A percentile compares a stretch with the other conserved stretches of the same genome.
Evolutionary conservation across 371 early-diverging fungal species (phyloP).

Genomic region (Mucor irregularis): DNA sequence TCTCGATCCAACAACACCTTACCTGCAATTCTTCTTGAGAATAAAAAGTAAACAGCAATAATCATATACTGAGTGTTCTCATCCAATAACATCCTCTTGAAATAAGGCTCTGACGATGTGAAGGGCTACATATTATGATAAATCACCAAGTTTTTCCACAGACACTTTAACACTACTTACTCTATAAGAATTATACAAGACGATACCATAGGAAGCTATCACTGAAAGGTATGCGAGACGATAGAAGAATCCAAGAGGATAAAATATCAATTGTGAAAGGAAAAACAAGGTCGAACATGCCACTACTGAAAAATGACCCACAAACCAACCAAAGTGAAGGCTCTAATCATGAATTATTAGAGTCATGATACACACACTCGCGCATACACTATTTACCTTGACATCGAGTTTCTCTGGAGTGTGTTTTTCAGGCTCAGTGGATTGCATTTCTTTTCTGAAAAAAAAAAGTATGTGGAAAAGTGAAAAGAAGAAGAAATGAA

Average conservation of each 20-base stretch:
- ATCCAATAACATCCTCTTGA: constrained; percentile 45
- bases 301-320: constrained; percentile 14
- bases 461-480: no score
- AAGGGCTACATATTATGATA: constrained; percentile 12
- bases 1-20: constrained; percentile 21
- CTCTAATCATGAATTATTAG: constrained; percentile 13
- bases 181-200: constrained; percentile 26
- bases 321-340: constrained; percentile 35
- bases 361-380: neutral
- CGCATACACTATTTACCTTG: constrained; percentile 6
- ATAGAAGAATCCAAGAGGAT: constrained; percentile 20
- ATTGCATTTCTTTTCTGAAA: neutral
- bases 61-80: constrained; percentile 82
- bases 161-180: constrained; percentile 9
- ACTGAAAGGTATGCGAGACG: constrained; percentile 10
- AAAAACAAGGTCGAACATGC: constrained; percentile 8
- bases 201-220: constrained; percentile 23
- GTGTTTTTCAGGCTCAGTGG: neutral
- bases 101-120: neutral
- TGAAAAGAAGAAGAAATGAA: constrained; percentile 5
- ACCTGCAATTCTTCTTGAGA: constrained; percentile 66
- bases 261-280: constrained; percentile 16
- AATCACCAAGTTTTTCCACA: no score
- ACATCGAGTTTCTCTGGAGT: constrained; percentile 2
- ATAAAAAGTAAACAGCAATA: constrained; percentile 72